Percentiles rank a stretch among this genome's conserved stretches.
Evolutionary conservation across 805 yeast species (phyloP).

Genomic region (Candida boidinii): DNA sequence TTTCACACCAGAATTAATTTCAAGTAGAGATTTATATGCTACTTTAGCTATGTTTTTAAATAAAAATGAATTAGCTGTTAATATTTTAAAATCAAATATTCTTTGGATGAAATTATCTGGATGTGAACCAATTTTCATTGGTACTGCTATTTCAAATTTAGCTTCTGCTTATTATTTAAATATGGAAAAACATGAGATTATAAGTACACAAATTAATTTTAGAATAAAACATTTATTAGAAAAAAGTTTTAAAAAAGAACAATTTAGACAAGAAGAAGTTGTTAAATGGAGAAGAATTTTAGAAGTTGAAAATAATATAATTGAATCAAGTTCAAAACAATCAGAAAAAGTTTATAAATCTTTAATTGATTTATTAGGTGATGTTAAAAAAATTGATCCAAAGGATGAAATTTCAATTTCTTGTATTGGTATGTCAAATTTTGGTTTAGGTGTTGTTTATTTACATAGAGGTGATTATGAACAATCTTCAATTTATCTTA

Average conservation of each 20-base stretch:
- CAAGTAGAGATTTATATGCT: conserved; percentile 66
- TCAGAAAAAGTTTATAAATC: conserved; percentile 12
- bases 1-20: conserved; percentile 70
- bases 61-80: conserved; percentile 11
- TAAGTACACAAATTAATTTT: not conserved
- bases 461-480: conserved; percentile 50
- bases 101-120: conserved; percentile 16
- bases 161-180: conserved; percentile 20
- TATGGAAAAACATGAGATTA: conserved; percentile 11
- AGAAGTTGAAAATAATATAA: not conserved
- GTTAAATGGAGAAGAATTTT: not conserved
- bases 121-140: conserved; percentile 9
- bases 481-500: conserved; percentile 50
- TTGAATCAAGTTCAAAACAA: not conserved
- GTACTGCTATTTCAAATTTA: conserved; percentile 17
- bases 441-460: conserved; percentile 76
- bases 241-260: conserved; percentile 5
- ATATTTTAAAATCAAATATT: conserved; percentile 19
- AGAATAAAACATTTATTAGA: conserved; percentile 1
- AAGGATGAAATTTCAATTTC: conserved; percentile 3
- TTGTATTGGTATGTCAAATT: conserved; percentile 62
- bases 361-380: conserved; percentile 3
- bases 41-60: conserved; percentile 55
- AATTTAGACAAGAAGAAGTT: no score
- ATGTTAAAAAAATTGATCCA: conserved; percentile 1